A percentile compares a stretch with the other conserved stretches of the same genome.
phyloP scores from a whole-genome alignment of 179 eudicot species.

The Dionaea muscipula region DNA sequence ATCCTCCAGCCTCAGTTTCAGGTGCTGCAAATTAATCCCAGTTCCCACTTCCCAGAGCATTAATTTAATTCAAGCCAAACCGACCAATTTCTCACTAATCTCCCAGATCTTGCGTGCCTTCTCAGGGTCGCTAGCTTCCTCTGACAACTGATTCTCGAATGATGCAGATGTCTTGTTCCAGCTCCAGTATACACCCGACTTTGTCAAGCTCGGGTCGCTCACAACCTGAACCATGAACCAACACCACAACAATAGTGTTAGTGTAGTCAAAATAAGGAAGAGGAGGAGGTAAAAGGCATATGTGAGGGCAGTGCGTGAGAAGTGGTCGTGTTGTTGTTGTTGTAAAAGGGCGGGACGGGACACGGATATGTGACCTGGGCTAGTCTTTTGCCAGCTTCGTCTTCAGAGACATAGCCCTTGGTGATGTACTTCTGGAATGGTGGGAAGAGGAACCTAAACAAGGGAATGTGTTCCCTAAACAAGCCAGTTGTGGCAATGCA shows the following conservation, averaged over 20 bases:
- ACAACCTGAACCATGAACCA: slow-evolving; percentile 24
- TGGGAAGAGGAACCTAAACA: slow-evolving; percentile 66
- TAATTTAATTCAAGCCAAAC: slow-evolving; percentile 50
- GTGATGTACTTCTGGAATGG: slow-evolving; percentile 79
- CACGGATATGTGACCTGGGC: slow-evolving; percentile 40
- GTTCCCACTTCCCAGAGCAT: no score
- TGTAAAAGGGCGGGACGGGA: no score
- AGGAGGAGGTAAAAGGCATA: no score
- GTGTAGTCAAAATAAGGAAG: no score
- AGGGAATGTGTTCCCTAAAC: slow-evolving; percentile 65
- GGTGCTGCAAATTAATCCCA: no score
- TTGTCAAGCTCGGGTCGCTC: slow-evolving; percentile 45
- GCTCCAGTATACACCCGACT: slow-evolving; percentile 88
- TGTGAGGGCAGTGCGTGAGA: no score
- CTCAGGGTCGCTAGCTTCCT: slow-evolving; percentile 65
- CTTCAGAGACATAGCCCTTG: slow-evolving; percentile 72
- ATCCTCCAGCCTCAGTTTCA: no score
- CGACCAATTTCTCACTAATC: slow-evolving; percentile 67
- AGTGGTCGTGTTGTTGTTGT: no score
- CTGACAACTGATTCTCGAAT: slow-evolving; percentile 60
- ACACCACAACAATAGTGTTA: no score
- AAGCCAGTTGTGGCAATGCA: slow-evolving; percentile 80
- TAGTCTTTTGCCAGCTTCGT: slow-evolving; percentile 63
- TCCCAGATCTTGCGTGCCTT: slow-evolving; percentile 74
- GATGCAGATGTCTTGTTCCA: slow-evolving; percentile 71